These are phyloP conservation scores for Trichophaea hybrida DNA, from an alignment of 2,329 filamentous ascomycete genomes.

Conservation along the genomic window DNA sequence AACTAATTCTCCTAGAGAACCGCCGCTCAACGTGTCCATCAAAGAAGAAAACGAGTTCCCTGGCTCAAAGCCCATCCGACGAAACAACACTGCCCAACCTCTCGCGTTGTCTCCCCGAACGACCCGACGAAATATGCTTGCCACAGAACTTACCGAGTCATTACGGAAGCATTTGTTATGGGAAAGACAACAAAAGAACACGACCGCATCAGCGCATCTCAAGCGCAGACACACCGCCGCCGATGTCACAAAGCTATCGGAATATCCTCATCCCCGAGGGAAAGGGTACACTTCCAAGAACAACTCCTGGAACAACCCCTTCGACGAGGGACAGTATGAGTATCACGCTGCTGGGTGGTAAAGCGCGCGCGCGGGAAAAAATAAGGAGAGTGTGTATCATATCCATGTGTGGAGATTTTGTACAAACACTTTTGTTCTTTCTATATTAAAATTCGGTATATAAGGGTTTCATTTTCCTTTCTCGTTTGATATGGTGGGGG, in stretches of 20 bases:
- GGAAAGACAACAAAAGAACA: slow-evolving; percentile 90
- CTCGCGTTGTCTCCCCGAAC: slow-evolving; percentile 78
- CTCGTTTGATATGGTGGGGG: background rate
- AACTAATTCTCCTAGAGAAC: slow-evolving; percentile 41
- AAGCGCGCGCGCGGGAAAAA: slow-evolving; percentile 1
- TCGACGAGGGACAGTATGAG: slow-evolving; percentile 66
- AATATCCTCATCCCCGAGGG: slow-evolving; percentile 52
- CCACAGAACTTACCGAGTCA: slow-evolving; percentile 84
- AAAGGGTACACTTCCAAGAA: slow-evolving; percentile 48
- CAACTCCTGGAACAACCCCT: slow-evolving; percentile 73
- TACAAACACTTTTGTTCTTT: slow-evolving; percentile 5
- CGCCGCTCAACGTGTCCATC: slow-evolving; percentile 41
- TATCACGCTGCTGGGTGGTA: slow-evolving; percentile 83
- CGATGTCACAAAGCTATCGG: slow-evolving; percentile 70
- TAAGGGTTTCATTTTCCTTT: background rate
- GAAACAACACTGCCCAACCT: slow-evolving; percentile 53
- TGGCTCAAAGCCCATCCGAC: slow-evolving; percentile 62
- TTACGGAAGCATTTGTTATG: slow-evolving; percentile 81
- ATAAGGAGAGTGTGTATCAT: slow-evolving; percentile 1
- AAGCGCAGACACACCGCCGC: slow-evolving; percentile 84
- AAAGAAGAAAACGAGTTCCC: slow-evolving; percentile 41
- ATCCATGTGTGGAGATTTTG: slow-evolving; percentile 9
- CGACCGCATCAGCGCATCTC: slow-evolving; percentile 72
- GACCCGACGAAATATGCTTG: slow-evolving; percentile 87
- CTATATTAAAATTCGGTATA: background rate